Percentiles rank a stretch among this genome's conserved stretches.
Evolutionary conservation across 192 early-diverging fungal species (phyloP).

Genomic region (Obelidium mucronatum): DNA sequence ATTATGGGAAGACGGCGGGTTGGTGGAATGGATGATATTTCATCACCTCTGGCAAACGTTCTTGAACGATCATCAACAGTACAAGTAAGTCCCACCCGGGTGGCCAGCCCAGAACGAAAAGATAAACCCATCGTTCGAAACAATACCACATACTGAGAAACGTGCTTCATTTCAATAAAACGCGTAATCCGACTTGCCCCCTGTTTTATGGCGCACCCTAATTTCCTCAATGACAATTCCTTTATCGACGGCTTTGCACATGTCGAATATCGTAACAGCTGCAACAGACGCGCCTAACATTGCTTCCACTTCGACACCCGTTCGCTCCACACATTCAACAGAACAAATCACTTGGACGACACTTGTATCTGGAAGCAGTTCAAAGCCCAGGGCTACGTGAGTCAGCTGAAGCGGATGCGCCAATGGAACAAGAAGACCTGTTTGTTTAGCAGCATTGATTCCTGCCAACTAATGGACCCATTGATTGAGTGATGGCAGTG

Average conservation of each 20-base stretch:
- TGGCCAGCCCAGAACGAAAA: background rate
- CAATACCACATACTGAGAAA: background rate
- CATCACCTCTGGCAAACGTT: background rate
- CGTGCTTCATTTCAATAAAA: no score
- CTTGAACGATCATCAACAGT: background rate
- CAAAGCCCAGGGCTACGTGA: conserved; percentile 73
- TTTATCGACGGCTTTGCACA: conserved; percentile 92
- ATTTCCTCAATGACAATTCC: conserved; percentile 80
- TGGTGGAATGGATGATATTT: background rate
- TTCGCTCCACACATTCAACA: conserved; percentile 81
- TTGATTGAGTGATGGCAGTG: background rate
- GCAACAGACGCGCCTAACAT: conserved; percentile 74
- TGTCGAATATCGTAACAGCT: conserved; percentile 90
- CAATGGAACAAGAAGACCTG: conserved; percentile 82
- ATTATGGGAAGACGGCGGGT: conserved; percentile 23
- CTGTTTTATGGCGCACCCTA: conserved; percentile 79
- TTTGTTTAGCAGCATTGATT: conserved; percentile 89
- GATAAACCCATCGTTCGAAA: background rate
- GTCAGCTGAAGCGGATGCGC: conserved; percentile 83
- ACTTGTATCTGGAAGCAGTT: conserved; percentile 49
- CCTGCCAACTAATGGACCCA: no score
- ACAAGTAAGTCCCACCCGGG: background rate
- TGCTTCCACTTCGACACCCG: conserved; percentile 75
- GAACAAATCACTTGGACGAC: conserved; percentile 71
- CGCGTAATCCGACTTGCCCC: conserved; percentile 73